Percentiles rank a stretch among this genome's conserved stretches.
Evolutionary conservation across 345 rosid genomes (phyloP).

Genomic region (Populus ilicifolia): DNA sequence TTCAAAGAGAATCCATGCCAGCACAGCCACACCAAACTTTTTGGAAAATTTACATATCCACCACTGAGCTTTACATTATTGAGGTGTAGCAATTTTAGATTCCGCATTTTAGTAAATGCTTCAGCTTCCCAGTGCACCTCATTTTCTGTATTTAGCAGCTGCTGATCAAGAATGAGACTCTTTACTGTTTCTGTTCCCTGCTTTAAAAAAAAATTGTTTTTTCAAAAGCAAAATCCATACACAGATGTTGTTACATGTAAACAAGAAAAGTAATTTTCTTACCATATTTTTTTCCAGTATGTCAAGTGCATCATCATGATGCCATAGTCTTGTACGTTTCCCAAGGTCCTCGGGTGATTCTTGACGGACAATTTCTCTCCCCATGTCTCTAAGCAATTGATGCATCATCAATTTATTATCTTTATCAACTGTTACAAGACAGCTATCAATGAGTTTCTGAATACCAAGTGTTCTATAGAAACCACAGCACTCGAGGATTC

Average conservation of each 20-base stretch:
- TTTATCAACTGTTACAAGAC: conserved; percentile 3
- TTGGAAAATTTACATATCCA: not conserved
- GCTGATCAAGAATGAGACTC: conserved; percentile 4
- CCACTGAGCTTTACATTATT: not conserved
- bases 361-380: conserved; percentile 11
- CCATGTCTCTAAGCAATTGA: conserved; percentile 20
- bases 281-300: conserved; percentile 1
- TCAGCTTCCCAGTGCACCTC: not conserved
- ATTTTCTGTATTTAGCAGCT: not conserved
- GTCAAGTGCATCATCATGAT: conserved; percentile 6
- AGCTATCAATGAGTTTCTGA: conserved; percentile 6
- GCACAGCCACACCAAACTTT: conserved; percentile 13
- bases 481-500: conserved; percentile 8
- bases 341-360: conserved; percentile 19
- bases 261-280: not conserved
- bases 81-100: conserved; percentile 11
- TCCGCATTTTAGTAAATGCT: conserved; percentile 8
- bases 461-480: not conserved
- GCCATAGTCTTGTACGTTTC: conserved; percentile 15
- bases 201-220: not conserved
- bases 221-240: not conserved
- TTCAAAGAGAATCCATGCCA: conserved; percentile 18
- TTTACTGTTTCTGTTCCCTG: conserved; percentile 11
- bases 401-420: conserved; percentile 14
- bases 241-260: not conserved